Base-by-base conservation (phyloP, 176 grass and related monocot species). In the Elymus sibiricus region DNA sequence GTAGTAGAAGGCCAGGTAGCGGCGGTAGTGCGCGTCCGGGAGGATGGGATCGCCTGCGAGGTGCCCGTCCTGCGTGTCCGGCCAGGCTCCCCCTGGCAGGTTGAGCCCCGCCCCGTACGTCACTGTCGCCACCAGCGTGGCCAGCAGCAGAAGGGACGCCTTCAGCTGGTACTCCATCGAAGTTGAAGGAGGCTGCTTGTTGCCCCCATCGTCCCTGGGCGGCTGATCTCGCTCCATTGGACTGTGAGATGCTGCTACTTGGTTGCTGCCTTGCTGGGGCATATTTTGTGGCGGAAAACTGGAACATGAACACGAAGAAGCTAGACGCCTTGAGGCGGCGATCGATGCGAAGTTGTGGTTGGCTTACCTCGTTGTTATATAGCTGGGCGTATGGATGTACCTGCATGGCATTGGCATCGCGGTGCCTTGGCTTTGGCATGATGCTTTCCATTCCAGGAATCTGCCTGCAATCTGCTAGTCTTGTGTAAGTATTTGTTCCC, bases 41-140 rank as follows among this genome's bases (percentile, higher is more conserved):
- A 72, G 66, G 39, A 88, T 67, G 9, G 79, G 28, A 21, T 43
- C 70, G 0, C 87, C 87, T 1, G 74, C 49, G 2, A 28, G 0
- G 21, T 64, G 26, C 7, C 26, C 16, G 0, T 1, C 37, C 34
- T 27, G 4, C 15, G 44, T 21, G 11, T 89, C 82, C 55, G 35
- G 87, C 87, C 87, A 89, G 2, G 55, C 79, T 0, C 87, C 87
- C 0, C 87, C 74, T 0, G 74, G 87, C 1, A 17, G 87, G 42
- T 42, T 74, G 0, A 89, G 82, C 60, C 87, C 87, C 10, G 35
- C 76, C 7, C 2, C 46, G 67, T 89, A 88, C 17, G 86, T 77
- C 37, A 88, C 42, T 1, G 79, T 77, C 11, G 80, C 74, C 5
- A 83, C 71, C 63, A 88, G 22, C 0, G 82, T 78, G 1, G 74